Conservation (phyloP, 1,284 basidiomycete genomes). For the Sanghuangporus sanghuang region DNA sequence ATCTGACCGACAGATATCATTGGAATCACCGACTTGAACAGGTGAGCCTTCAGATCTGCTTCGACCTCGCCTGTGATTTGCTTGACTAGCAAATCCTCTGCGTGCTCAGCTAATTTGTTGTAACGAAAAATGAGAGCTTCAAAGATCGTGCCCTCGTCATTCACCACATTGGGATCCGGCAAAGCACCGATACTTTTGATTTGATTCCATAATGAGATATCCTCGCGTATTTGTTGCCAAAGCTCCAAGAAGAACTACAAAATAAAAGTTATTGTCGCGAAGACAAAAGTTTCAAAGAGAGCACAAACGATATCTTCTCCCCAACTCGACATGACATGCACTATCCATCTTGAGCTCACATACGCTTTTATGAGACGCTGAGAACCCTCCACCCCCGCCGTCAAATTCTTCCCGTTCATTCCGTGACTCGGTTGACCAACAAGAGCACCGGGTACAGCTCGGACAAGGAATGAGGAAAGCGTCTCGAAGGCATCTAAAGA, state of each 20-base stretch:
- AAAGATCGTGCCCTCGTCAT: constrained; percentile 65
- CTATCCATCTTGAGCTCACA: constrained; percentile 71
- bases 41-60: constrained; percentile 64
- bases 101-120: constrained; percentile 52
- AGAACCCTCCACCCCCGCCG: constrained; percentile 74
- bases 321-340: constrained; percentile 68
- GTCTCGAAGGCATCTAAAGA: constrained; percentile 93
- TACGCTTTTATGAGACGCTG: constrained; percentile 80
- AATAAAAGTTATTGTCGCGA: background rate
- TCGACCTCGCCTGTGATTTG: constrained; percentile 80
- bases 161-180: constrained; percentile 37
- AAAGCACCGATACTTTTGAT: constrained; percentile 44
- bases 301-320: constrained; percentile 76
- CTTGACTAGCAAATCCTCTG: constrained; percentile 81
- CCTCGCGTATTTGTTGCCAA: constrained; percentile 70
- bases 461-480: constrained; percentile 79
- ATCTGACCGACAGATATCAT: background rate
- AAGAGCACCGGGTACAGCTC: constrained; percentile 87
- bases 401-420: constrained; percentile 56
- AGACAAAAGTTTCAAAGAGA: background rate
- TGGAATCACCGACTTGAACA: constrained; percentile 36
- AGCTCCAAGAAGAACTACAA: constrained; percentile 84
- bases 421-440: constrained; percentile 43
- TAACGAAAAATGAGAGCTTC: constrained; percentile 68
- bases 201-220: constrained; percentile 47